Evolutionary conservation across 1,284 basidiomycete genomes (phyloP).

Genomic region (Trametes pubescens): DNA sequence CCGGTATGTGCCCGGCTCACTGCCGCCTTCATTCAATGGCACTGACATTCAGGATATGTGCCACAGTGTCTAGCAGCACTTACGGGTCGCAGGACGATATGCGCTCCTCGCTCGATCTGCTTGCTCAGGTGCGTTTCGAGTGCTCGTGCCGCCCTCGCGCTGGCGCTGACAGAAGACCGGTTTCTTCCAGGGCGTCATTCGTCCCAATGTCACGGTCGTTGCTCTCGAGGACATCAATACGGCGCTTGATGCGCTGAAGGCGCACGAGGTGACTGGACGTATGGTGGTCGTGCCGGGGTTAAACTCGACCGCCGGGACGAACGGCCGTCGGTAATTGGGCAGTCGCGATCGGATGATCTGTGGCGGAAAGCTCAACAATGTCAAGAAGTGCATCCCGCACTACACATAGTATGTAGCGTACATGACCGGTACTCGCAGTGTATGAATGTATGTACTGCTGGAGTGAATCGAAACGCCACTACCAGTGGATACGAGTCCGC

Average conservation of each 20-base stretch:
- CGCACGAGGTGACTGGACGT: background rate
- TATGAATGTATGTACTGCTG: too few relatives aligned
- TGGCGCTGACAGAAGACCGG: too few relatives aligned
- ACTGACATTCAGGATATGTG: background rate
- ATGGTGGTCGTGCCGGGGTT: background rate
- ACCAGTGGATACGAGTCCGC: too few relatives aligned
- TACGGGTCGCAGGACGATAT: constrained; percentile 3
- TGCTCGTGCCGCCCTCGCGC: too few relatives aligned
- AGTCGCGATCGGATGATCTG: too few relatives aligned
- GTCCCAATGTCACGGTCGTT: background rate
- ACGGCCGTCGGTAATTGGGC: background rate
- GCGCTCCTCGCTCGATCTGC: background rate
- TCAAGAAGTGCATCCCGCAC: too few relatives aligned
- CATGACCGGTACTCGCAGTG: too few relatives aligned
- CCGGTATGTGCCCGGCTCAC: background rate
- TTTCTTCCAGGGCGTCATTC: background rate
- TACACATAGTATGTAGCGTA: too few relatives aligned
- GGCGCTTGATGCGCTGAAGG: background rate
- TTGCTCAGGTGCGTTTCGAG: background rate
- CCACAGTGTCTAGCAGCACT: background rate
- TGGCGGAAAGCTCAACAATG: too few relatives aligned
- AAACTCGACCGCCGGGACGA: background rate
- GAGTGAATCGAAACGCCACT: too few relatives aligned
- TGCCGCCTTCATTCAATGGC: background rate
- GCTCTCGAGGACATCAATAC: constrained; percentile 1